Evolutionary conservation across 2,329 filamentous ascomycete genomes (phyloP).

Genomic region (Penicillium janthinellum): DNA sequence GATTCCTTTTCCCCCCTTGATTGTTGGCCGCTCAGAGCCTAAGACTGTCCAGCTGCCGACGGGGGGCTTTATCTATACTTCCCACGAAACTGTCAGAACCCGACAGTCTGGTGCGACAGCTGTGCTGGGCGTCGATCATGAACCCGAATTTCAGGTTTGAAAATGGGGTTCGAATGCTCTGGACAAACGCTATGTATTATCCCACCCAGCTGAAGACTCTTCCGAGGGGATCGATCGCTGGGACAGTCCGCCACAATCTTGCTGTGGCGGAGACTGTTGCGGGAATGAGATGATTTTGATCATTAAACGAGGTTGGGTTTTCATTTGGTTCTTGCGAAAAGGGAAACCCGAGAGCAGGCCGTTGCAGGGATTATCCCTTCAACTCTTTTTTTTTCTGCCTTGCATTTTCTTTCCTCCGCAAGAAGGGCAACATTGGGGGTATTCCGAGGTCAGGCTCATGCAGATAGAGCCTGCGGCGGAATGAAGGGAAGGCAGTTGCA

Average conservation of each 20-base stretch:
- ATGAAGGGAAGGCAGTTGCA: constrained; percentile 10
- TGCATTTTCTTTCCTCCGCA: not conserved
- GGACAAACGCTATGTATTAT: constrained; percentile 8
- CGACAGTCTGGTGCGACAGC: constrained; percentile 30
- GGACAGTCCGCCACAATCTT: constrained; percentile 5
- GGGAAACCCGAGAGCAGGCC: not conserved
- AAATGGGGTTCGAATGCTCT: constrained; percentile 9
- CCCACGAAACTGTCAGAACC: constrained; percentile 25
- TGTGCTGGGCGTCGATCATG: constrained; percentile 22
- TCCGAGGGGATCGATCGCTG: constrained; percentile 5
- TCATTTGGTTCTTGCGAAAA: not conserved
- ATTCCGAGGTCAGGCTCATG: constrained; percentile 2
- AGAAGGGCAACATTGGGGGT: constrained; percentile 2
- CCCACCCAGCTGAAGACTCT: not conserved
- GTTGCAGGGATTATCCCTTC: not conserved
- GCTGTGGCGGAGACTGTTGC: constrained; percentile 6
- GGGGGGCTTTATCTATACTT: constrained; percentile 1
- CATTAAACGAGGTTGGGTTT: not conserved
- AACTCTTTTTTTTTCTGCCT: not conserved
- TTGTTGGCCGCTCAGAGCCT: not conserved
- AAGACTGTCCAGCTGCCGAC: not conserved
- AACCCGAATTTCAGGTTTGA: constrained; percentile 7
- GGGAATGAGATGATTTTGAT: not conserved
- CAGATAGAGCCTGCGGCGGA: constrained; percentile 1
- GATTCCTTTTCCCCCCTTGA: constrained; percentile 7